Base-by-base conservation (phyloP, 192 early-diverging fungal genomes). In the Entophlyctis helioformis region DNA sequence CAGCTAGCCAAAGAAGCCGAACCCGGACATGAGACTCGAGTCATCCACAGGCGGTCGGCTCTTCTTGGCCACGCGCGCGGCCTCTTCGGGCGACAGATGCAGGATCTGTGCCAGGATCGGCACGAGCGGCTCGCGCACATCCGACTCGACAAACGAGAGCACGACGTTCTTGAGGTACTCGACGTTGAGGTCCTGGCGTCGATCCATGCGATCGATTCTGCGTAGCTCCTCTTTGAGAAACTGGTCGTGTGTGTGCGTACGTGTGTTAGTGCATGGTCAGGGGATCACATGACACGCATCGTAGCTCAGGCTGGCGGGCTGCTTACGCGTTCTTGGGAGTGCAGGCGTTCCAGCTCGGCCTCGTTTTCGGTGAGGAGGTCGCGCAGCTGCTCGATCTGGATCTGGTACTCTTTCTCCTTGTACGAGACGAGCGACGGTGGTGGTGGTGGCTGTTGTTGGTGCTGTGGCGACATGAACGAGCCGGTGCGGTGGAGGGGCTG, bases 101-200 rank as follows among this genome's bases (percentile, higher is more conserved):
- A n/a, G n/a, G n/a, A n/a, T n/a, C n/a, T n/a, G n/a, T n/a, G n/a
- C n/a, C n/a, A n/a, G n/a, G n/a, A n/a, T n/a, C n/a, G n/a, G n/a
- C n/a, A n/a, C n/a, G n/a, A n/a, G n/a, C n/a, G n/a, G n/a, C 51
- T 71, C 68, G 28, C 61, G 57, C 34, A 69, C 64, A 20, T 72
- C 59, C 11, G 71, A 61, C 36, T 70, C 63, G 13, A 83, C 59
- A 42, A 78, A 83, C 29, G 76, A 78, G 21, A 83, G 56, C 10
- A 81, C 64, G 34, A 83, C 73, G 50, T 83, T 83, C 41, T 83
- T 83, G 32, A 83, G 56, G 44, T 83, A 83, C 46, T 80, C 77
- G 13, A 73, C 66, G 56, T 67, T 83, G 21, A 83, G 53, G 28
- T 81, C 67, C 38, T 81, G 67, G 23, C 78, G 65, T 34, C 68